Percentiles rank a stretch among this genome's conserved stretches.
These are phyloP conservation scores for Syzygium oleosum DNA, from an alignment of 345 rosid genomes.

Conservation along the genomic window DNA sequence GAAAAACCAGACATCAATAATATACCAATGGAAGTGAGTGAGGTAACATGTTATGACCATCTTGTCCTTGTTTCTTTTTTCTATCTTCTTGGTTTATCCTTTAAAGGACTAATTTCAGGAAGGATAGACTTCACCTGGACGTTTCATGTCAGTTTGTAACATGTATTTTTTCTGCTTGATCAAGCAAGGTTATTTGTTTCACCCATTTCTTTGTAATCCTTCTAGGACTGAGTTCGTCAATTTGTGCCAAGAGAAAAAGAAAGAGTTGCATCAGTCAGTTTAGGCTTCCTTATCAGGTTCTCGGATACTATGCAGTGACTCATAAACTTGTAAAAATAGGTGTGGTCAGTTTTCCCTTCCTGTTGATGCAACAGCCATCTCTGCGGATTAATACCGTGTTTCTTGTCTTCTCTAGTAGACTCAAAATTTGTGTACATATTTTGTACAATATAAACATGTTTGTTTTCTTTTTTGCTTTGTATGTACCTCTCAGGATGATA, in stretches of 20 bases:
- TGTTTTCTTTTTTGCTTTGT: conserved; percentile 8
- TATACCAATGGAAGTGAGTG: conserved; percentile 57
- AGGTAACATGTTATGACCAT: conserved; percentile 29
- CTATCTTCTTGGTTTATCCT: neutral
- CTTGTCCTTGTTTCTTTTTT: neutral
- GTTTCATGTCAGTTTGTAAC: neutral
- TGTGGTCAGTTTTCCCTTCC: neutral
- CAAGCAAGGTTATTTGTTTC: neutral
- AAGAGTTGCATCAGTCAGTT: neutral
- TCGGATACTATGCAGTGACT: neutral
- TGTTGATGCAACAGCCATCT: neutral
- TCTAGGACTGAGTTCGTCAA: neutral
- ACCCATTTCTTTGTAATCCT: neutral
- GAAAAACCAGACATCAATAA: conserved; percentile 84
- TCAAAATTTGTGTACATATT: neutral
- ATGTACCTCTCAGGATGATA: conserved; percentile 13
- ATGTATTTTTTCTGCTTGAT: neutral
- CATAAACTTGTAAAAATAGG: neutral
- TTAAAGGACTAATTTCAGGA: neutral
- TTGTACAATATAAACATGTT: neutral
- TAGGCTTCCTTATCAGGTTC: neutral
- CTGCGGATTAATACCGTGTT: neutral
- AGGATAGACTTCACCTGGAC: neutral
- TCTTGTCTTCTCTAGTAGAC: neutral
- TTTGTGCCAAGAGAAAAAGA: neutral